Evolutionary conservation across 257 asterid species (phyloP).

Genomic region (Phtheirospermum japonicum): DNA sequence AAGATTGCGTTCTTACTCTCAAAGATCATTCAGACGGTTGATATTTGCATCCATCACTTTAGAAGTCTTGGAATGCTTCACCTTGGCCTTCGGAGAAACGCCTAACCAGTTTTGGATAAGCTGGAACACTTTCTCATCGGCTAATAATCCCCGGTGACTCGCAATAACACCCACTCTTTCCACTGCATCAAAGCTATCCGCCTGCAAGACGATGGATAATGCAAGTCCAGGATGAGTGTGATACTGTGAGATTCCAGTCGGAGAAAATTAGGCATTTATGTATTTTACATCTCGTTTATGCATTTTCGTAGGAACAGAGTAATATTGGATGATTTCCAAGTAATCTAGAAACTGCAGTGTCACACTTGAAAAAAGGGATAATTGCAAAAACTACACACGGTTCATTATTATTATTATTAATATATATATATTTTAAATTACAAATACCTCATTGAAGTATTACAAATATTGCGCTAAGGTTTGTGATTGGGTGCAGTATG

Average conservation of each 20-base stretch:
- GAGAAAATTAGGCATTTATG: background rate
- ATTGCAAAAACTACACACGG: too few relatives aligned
- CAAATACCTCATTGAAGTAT: too few relatives aligned
- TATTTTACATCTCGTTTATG: background rate
- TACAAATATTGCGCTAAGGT: too few relatives aligned
- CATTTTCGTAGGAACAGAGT: background rate
- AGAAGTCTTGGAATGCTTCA: slow-evolving; percentile 29
- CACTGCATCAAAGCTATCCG: slow-evolving; percentile 62
- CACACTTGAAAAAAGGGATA: background rate
- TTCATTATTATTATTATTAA: too few relatives aligned
- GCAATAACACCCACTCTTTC: slow-evolving; percentile 68
- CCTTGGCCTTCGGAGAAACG: slow-evolving; percentile 30
- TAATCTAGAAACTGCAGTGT: background rate
- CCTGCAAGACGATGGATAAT: slow-evolving; percentile 38
- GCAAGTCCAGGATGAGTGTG: background rate
- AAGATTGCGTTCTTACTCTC: slow-evolving; percentile 1
- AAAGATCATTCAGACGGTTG: background rate
- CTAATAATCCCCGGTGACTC: slow-evolving; percentile 54
- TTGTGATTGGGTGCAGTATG: too few relatives aligned
- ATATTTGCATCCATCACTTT: slow-evolving; percentile 49
- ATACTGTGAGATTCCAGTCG: background rate
- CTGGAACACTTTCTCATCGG: slow-evolving; percentile 45
- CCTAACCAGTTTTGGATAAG: slow-evolving; percentile 65
- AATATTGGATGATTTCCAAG: background rate
- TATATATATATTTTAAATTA: too few relatives aligned